These are phyloP conservation scores for Drosera spatulata DNA, from an alignment of 179 eudicot genomes.

Conservation along the genomic window DNA sequence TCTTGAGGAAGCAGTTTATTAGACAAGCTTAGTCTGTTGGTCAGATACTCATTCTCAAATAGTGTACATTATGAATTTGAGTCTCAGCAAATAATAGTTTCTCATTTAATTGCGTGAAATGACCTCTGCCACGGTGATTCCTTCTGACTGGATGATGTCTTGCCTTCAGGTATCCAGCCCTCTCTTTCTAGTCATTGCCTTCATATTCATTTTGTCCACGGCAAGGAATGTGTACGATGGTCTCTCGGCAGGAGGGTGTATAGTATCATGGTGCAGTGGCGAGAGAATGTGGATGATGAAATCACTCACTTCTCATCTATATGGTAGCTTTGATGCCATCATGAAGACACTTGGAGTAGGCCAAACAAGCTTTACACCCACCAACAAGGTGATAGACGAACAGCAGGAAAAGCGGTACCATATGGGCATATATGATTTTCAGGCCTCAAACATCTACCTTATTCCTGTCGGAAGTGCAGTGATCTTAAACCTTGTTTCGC, in stretches of 20 bases:
- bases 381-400: constrained; percentile 37
- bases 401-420: constrained; percentile 31
- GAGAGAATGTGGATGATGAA: constrained; percentile 31
- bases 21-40: too few relatives aligned
- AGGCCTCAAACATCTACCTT: too few relatives aligned
- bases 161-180: constrained; percentile 35
- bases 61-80: too few relatives aligned
- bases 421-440: constrained; percentile 43
- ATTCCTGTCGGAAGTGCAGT: too few relatives aligned
- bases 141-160: background rate
- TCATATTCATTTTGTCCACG: constrained; percentile 26
- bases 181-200: constrained; percentile 25
- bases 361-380: constrained; percentile 37
- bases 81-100: background rate
- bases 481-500: too few relatives aligned
- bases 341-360: constrained; percentile 28
- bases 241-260: constrained; percentile 15
- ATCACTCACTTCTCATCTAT: constrained; percentile 22
- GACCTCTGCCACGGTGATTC: background rate
- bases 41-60: too few relatives aligned
- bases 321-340: constrained; percentile 27
- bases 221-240: constrained; percentile 28
- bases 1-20: background rate
- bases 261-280: constrained; percentile 24
- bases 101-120: background rate